A percentile compares a stretch with the other conserved stretches of the same genome.
phyloP scores from a whole-genome alignment of 768 basidiomycete genomes.

The Phlegmacium glaucopus region DNA sequence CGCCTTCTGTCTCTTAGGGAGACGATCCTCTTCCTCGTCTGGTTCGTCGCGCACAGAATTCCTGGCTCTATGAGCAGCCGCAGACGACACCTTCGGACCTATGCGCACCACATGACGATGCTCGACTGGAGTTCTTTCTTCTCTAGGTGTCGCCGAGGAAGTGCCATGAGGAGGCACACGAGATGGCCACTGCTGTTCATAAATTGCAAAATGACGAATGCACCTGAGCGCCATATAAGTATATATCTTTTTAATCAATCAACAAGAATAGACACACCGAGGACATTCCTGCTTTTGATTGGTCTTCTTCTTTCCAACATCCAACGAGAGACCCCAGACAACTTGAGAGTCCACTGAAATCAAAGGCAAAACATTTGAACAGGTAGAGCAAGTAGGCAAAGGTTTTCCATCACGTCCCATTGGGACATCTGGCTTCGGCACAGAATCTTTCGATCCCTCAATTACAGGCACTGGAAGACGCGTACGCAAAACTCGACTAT shows the following conservation, averaged over 20 bases:
- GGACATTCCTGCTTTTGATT: slow-evolving; percentile 70
- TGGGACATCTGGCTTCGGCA: slow-evolving; percentile 38
- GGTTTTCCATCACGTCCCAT: slow-evolving; percentile 63
- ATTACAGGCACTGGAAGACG: slow-evolving; percentile 37
- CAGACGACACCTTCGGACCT: slow-evolving; percentile 24
- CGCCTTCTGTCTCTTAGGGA: slow-evolving; percentile 48
- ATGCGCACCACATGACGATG: slow-evolving; percentile 43
- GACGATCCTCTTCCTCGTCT: slow-evolving; percentile 25
- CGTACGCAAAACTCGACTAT: slow-evolving; percentile 47
- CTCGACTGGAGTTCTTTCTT: slow-evolving; percentile 46
- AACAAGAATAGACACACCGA: slow-evolving; percentile 44
- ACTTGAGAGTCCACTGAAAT: slow-evolving; percentile 73
- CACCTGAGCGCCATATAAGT: slow-evolving; percentile 44
- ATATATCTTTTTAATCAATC: not conserved
- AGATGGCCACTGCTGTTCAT: slow-evolving; percentile 66
- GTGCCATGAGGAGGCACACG: slow-evolving; percentile 51
- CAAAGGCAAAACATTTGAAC: slow-evolving; percentile 67
- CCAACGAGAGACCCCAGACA: slow-evolving; percentile 66
- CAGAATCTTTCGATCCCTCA: slow-evolving; percentile 35
- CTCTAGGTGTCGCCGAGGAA: slow-evolving; percentile 46
- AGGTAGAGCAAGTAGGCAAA: slow-evolving; percentile 70
- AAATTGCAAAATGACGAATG: slow-evolving; percentile 78
- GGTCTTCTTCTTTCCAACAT: slow-evolving; percentile 56
- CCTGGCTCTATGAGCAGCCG: slow-evolving; percentile 16
- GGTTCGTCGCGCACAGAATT: slow-evolving; percentile 28